Base-by-base conservation (phyloP, 2,329 filamentous ascomycete species). In the Neofusicoccum kwambonambiense region DNA sequence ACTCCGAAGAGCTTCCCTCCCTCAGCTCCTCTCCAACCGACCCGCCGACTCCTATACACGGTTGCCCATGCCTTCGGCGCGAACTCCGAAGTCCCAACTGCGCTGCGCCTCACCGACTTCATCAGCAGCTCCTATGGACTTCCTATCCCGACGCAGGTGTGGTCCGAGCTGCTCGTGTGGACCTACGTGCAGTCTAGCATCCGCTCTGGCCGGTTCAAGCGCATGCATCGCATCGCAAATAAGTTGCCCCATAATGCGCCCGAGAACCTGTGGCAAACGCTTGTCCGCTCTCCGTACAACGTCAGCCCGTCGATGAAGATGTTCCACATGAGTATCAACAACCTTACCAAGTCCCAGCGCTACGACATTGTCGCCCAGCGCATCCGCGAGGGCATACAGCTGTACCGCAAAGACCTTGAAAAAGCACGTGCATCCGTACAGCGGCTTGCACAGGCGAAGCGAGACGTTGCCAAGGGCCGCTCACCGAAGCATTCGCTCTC, bases 41-140 rank as follows among this genome's bases (percentile, higher is more conserved):
- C 84, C 0, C 67, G 74, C 7, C 78, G 80, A 2, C 80, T 93
- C 0, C 80, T 94, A 22, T 80, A 85, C 63, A 84, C 88, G 8
- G 78, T 93, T n/a, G 88, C 89, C 5, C 87, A 92, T 71, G 80
- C 82, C 1, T 90, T 89, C 67, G 85, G 89, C n/a, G 83, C 82
- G 67, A 91, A 89, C 75, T 87, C 85, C 54, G 82, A 89, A 63
- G 80, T 92, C 3, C 73, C 81, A 0, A 79, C 82, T 1, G 90
- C 86, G 12, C 71, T 89, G 31, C 81, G 84, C 45, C 71, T 90
- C 0, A 77, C 93, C 12, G 83, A 90, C 66, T 85, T 85, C 69
- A 74, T 93, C 54, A 89, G 90, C 0, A 77, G 77, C 1, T 79
- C 79, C 6, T 91, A 90, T 75, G 68, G 78, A 1, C 77, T 94